Base-by-base conservation (phyloP, 192 early-diverging fungal species). In the Podila clonocystis region DNA sequence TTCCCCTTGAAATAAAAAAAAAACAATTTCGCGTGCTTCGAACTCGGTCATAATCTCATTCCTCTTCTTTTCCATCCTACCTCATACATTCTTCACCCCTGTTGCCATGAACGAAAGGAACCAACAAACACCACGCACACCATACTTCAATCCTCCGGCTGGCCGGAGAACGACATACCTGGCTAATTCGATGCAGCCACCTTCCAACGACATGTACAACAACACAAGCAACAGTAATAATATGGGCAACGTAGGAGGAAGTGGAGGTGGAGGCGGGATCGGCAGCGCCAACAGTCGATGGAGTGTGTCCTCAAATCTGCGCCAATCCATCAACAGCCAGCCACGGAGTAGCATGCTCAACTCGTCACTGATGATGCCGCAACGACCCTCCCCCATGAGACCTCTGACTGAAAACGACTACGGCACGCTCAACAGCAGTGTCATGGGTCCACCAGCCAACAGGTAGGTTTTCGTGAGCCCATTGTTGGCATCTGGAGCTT, bases 361-460 rank as follows among this genome's bases (percentile, higher is more conserved):
- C 49, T 62, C 68, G 0, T 62, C 60, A 1, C 20, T 70, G n/a
- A 57, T 63, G 58, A 59, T 76, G 33, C 69, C 74, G 20, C 74
- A 76, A 41, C 50, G 74, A 31, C 74, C 74, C 49, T 76, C 74
- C 4, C 74, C 74, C 5, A 76, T 76, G 74, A 67, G 36, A 12
- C 74, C 62, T 7, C 45, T 76, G 22, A 61, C 52, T 9, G 62
- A 34, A 24, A 67, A 76, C 7, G 74, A 76, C 19, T 70, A 76
- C 29, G 61, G 62, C 3, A 49, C 50, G 9, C 68, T 76, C n/a
- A 60, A 48, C 20, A 66, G 74, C 36, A 76, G 74, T 62, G 63
- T 76, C 9, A 76, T 76, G 74, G 74, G 74, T 3, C 74, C 74
- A 36, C 74, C 74, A 12, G 66, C 41, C 38, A 48, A 50, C 4